Evolutionary conservation across 306 rosid species (phyloP).

Genomic region (Lathyrus tuberosus): DNA sequence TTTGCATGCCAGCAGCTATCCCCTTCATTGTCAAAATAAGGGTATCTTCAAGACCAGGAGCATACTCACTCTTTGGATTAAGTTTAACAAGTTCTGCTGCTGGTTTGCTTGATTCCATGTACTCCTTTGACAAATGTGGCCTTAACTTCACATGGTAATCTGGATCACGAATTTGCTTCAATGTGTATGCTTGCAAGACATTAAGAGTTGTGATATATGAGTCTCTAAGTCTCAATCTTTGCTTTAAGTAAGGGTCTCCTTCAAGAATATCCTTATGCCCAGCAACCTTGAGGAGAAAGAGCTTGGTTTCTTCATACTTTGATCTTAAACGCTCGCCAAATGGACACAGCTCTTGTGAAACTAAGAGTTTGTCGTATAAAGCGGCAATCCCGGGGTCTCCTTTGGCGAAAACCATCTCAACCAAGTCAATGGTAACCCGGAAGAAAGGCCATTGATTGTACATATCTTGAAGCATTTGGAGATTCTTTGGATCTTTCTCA

Average conservation of each 20-base stretch:
- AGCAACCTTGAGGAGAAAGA: constrained; percentile 82
- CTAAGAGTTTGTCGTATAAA: constrained; percentile 85
- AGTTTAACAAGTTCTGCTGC: constrained; percentile 98
- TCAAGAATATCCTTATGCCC: constrained; percentile 90
- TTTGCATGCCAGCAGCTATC: constrained; percentile 99
- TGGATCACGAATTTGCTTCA: constrained; percentile 89
- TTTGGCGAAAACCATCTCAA: constrained; percentile 99
- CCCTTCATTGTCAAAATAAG: constrained; percentile 99
- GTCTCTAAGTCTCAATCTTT: constrained; percentile 91
- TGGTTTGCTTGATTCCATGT: constrained; percentile 81
- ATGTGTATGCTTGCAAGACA: constrained; percentile 88
- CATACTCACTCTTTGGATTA: constrained; percentile 89
- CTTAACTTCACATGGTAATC: constrained; percentile 71
- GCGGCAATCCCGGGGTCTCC: constrained; percentile 95
- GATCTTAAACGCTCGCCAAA: constrained; percentile 75
- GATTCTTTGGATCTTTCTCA: constrained; percentile 82
- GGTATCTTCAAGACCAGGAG: constrained; percentile 97
- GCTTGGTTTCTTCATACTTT: constrained; percentile 75
- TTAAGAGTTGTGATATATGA: constrained; percentile 93
- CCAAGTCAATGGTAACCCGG: constrained; percentile 88
- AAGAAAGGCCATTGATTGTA: constrained; percentile 98
- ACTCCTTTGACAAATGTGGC: constrained; percentile 83
- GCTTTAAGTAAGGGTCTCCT: constrained; percentile 95
- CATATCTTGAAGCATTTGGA: constrained; percentile 83
- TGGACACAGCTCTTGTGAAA: constrained; percentile 65